Evolutionary conservation across 352 stramenopile species (phyloP), one percentile per base, ranked within the genome.

Genomic region (Elongisporangium undulatum): DNA sequence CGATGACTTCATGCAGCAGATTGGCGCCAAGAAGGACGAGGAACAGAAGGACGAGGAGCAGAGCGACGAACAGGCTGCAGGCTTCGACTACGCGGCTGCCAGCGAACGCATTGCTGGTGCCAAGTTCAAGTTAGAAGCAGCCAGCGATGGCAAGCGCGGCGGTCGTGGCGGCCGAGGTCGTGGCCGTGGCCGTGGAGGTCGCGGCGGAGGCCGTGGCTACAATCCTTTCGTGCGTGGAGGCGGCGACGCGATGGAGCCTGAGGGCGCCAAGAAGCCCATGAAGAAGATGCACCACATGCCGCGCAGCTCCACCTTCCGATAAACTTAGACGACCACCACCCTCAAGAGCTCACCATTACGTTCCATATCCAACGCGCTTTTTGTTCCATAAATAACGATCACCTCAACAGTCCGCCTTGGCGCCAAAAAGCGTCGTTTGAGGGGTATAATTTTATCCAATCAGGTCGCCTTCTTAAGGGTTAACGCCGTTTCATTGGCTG

Each of bases 221-320:
- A 95, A 94, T 57, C 84, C 86, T 52, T 94, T 93, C 51, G 71
- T 87, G 49, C 69, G 76, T 34, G 72, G 70, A 51, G 77, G 73
- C 10, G 72, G 63, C 3, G 64, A 63, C 17, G 51, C 56, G 19
- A 52, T 53, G 12, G 73, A 74, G 66, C 68, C 59, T 21, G 51
- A 70, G 39, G 71, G 59, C 34, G 72, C 41, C 49, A 69, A 78
- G 71, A 69, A 76, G 51, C 76, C 76, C n/a, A 66, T 77, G 48
- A 94, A 92, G 70, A 90, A 87, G 66, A 80, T 84, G 71, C 82
- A 92, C 62, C 83, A 94, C 69, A 89, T 90, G 74, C 82, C 86
- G 15, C 79, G 84, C 64, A 95, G 84, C 61, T 82, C 86, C 60
- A 95, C 83, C 24, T 94, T 92, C 67, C 75, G 78, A 77, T 95